Conservation (phyloP, 2,329 filamentous ascomycete species). For the Zymoseptoria passerinii region DNA sequence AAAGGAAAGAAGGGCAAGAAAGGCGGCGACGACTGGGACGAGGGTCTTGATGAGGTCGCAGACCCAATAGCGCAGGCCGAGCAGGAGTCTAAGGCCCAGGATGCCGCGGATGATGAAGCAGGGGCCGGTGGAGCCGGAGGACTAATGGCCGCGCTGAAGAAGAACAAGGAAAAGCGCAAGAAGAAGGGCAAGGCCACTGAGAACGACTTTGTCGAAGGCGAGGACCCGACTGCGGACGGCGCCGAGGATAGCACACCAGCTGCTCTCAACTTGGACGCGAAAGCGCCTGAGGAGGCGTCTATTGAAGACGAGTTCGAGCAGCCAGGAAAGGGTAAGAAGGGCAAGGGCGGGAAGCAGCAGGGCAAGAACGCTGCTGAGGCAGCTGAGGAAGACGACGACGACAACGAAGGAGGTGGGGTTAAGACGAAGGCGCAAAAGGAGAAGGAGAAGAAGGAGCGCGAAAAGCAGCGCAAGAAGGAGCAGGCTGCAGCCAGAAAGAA, state of each 20-base stretch:
- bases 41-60: slow-evolving; percentile 73
- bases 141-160: slow-evolving; percentile 43
- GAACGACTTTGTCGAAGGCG: slow-evolving; percentile 61
- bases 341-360: slow-evolving; percentile 51
- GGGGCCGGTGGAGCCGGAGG: slow-evolving; percentile 42
- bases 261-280: slow-evolving; percentile 45
- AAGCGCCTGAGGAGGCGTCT: slow-evolving; percentile 71
- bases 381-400: slow-evolving; percentile 38
- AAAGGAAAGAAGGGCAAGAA: slow-evolving; percentile 93
- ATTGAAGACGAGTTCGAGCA: slow-evolving; percentile 59
- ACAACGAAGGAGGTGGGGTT: slow-evolving; percentile 52
- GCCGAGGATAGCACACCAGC: slow-evolving; percentile 33
- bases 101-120: slow-evolving; percentile 45
- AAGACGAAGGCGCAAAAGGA: slow-evolving; percentile 99
- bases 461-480: slow-evolving; percentile 98
- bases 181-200: slow-evolving; percentile 74
- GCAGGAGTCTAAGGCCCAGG: slow-evolving; percentile 36
- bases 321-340: slow-evolving; percentile 67
- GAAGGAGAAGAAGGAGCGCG: slow-evolving; percentile 92
- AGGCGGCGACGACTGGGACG: slow-evolving; percentile 86
- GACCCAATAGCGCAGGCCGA: slow-evolving; percentile 50
- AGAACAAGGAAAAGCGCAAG: slow-evolving; percentile 66
- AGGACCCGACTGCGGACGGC: slow-evolving; percentile 43
- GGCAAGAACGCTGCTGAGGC: slow-evolving; percentile 45
- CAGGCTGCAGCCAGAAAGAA: slow-evolving; percentile 87